Evolutionary conservation across 169 alveolate species (phyloP), one percentile per base, ranked within the genome.

Genomic region (Perkinsus chesapeaki): DNA sequence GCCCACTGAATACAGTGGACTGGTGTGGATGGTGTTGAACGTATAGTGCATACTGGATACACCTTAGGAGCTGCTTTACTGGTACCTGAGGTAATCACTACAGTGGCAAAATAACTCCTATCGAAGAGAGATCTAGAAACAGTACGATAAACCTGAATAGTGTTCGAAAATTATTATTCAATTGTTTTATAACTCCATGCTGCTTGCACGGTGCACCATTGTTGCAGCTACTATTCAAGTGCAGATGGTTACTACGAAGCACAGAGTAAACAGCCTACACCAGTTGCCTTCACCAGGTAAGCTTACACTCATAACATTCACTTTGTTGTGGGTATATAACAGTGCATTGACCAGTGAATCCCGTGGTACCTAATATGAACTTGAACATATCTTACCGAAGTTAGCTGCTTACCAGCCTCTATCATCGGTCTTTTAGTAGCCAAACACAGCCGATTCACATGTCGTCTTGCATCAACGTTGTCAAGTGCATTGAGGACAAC

Each of bases 1-100:
- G 97, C 98, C 99, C 99, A 98, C 34, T 97, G 98, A 3, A 98
- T 96, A 94, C 99, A 97, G 94, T 98, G 99, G 73, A 97, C 98
- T 73, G 98, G 97, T 48, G 96, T 96, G 48, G 96, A 98, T 20
- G 99, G 99, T 37, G 94, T 95, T 38, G 97, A 95, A 91, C 99
- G 96, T 39, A 98, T 97, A 19, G 99, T 98, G 92, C 99, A 98
- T 27, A 98, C 98, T 7, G 99, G 99, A 92, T 95, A 97, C 43
- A 94, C 94, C 95, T 97, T 96, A 73, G 96, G 96, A 39, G 95
- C 92, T 0, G 96, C 82, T 34, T 60, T 60, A 23, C 82, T 60
- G 37, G 82, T 60, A 34, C 82, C 82, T 60, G 82, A 43, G 5
- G 60, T 9, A 43, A 16, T 43, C 60, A 43, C n/a, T n/a, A n/a